Conservation (phyloP, 228 moss, liverwort and hornwort species). For the Sphagnum fallax region DNA sequence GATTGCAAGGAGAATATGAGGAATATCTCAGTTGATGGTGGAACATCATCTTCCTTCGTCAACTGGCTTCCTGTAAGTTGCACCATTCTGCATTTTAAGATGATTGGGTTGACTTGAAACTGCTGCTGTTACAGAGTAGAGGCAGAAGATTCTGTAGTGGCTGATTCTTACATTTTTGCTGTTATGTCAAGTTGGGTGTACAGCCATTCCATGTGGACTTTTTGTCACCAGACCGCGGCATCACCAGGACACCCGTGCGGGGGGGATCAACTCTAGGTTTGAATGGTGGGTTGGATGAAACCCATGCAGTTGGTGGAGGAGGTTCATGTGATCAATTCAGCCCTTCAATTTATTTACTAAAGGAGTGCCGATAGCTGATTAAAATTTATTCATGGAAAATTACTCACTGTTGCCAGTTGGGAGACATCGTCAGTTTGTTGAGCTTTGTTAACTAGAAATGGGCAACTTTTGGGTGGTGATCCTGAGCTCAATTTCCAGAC, state of each 20-base stretch:
- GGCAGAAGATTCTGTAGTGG: neutral
- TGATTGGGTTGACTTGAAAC: neutral
- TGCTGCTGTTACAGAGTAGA: neutral
- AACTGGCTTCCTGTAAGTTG: constrained; percentile 77
- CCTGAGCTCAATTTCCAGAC: no score
- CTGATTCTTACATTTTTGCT: neutral
- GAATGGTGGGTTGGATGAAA: constrained; percentile 41
- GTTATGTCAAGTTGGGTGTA: constrained; percentile 4
- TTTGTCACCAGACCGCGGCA: constrained; percentile 63
- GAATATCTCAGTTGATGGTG: constrained; percentile 26
- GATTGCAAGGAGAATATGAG: constrained; percentile 83
- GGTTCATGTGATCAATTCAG: constrained; percentile 68
- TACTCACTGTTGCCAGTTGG: no score
- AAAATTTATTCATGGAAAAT: no score
- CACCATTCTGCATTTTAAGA: neutral
- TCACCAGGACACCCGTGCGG: constrained; percentile 67
- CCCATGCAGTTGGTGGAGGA: constrained; percentile 43
- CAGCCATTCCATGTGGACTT: constrained; percentile 77
- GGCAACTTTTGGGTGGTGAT: no score
- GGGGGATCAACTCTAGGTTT: constrained; percentile 57
- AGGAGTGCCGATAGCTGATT: constrained; percentile 47
- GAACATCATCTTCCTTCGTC: constrained; percentile 43
- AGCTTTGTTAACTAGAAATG: no score
- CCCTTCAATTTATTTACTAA: constrained; percentile 87
- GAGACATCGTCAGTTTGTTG: no score